phyloP scores from a whole-genome alignment of 371 early-diverging fungal genomes.

The Nematocida minor region DNA sequence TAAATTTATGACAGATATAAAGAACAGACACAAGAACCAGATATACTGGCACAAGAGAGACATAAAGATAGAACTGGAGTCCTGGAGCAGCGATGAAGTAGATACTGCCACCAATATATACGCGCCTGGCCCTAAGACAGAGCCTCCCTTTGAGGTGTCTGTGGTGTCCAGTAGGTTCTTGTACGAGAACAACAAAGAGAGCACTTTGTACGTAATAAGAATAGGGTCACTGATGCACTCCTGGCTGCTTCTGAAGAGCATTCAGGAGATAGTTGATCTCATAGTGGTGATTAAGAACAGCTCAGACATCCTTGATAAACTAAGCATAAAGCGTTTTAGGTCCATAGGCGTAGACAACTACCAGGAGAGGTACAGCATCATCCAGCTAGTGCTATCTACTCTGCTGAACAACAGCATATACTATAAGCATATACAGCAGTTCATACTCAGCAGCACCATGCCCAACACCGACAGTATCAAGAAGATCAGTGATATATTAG shows the following conservation, averaged over 20 bases:
- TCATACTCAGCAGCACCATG: conserved; percentile 16
- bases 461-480: not conserved
- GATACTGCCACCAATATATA: not conserved
- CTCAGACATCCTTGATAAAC: conserved; percentile 11
- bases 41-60: conserved; percentile 41
- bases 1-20: not conserved
- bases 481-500: not conserved
- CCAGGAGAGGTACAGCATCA: not conserved
- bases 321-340: not conserved
- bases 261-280: conserved; percentile 17
- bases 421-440: conserved; percentile 12
- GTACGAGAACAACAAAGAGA: conserved; percentile 16
- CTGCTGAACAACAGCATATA: not conserved
- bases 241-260: conserved; percentile 28
- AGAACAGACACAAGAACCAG: conserved; percentile 4
- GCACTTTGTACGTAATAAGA: conserved; percentile 2
- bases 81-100: conserved; percentile 23
- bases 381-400: conserved; percentile 3
- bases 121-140: conserved; percentile 37
- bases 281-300: not conserved
- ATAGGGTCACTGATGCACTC: conserved; percentile 1
- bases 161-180: conserved; percentile 3
- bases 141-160: conserved; percentile 46
- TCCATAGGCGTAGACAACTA: conserved; percentile 19
- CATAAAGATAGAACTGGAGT: conserved; percentile 19